phyloP scores from a whole-genome alignment of 306 rosid species.

The Acacia confusa region DNA sequence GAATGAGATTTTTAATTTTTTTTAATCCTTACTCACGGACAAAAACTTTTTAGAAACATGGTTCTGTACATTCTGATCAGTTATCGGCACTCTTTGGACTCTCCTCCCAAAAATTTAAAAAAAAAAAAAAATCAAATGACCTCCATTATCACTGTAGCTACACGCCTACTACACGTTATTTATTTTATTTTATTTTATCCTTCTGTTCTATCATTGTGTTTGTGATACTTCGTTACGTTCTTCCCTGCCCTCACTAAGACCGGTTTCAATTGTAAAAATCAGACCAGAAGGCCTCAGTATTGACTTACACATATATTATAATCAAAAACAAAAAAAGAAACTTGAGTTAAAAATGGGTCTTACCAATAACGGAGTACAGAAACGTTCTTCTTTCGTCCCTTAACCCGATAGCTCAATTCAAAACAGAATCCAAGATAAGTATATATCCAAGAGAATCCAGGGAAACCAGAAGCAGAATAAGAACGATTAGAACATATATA shows the following conservation, averaged over 20 bases:
- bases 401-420: no score
- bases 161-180: background rate
- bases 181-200: background rate
- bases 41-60: slow-evolving; percentile 12
- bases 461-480: no score
- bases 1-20: slow-evolving; percentile 23
- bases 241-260: background rate
- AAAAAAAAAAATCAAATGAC: background rate
- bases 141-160: slow-evolving; percentile 1
- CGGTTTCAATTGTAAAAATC: slow-evolving; percentile 26
- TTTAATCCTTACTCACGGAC: slow-evolving; percentile 13
- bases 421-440: no score
- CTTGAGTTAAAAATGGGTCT: background rate
- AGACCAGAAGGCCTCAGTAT: slow-evolving; percentile 9
- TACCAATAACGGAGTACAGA: no score
- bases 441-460: no score
- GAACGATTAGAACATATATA: no score
- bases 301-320: background rate
- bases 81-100: background rate
- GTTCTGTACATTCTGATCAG: background rate
- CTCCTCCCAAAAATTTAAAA: background rate
- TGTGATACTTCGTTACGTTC: slow-evolving; percentile 1
- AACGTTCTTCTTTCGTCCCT: no score
- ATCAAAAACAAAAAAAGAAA: background rate
- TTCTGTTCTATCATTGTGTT: slow-evolving; percentile 22